phyloP scores from a whole-genome alignment of 179 eudicot genomes.

The Amaranthus tricolor region DNA sequence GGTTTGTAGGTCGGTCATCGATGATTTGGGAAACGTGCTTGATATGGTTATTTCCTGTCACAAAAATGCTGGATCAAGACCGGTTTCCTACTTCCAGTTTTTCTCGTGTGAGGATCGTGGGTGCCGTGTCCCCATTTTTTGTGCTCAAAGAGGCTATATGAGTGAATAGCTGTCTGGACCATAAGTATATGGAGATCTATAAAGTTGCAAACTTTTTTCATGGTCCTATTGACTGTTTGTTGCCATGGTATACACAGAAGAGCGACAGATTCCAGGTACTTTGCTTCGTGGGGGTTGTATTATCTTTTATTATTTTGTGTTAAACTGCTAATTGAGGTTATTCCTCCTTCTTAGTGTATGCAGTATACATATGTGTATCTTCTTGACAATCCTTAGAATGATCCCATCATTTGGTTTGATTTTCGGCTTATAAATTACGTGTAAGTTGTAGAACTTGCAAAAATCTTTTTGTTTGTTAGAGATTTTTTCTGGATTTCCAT shows the following conservation, averaged over 20 bases:
- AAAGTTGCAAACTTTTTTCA: constrained; percentile 20
- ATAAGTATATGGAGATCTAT: constrained; percentile 14
- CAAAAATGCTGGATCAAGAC: constrained; percentile 13
- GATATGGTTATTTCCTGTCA: constrained; percentile 6
- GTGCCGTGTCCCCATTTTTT: constrained; percentile 10
- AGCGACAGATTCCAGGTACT: constrained; percentile 33
- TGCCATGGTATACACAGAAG: constrained; percentile 15
- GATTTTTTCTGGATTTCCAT: constrained; percentile 8
- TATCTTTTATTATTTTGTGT: constrained; percentile 21
- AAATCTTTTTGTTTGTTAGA: constrained; percentile 9
- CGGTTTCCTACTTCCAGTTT: constrained; percentile 10
- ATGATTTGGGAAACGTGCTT: constrained; percentile 11
- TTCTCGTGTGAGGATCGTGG: constrained; percentile 9
- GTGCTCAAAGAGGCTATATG: constrained; percentile 16
- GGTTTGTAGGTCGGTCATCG: constrained; percentile 17
- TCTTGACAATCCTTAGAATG: constrained; percentile 21
- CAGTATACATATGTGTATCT: constrained; percentile 34
- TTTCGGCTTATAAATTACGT: constrained; percentile 21
- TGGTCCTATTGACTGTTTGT: constrained; percentile 18
- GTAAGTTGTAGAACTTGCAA: constrained; percentile 18
- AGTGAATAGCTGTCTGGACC: constrained; percentile 4
- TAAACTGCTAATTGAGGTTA: constrained; percentile 15
- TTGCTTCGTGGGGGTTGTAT: constrained; percentile 24
- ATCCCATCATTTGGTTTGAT: constrained; percentile 26
- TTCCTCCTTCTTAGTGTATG: constrained; percentile 25